A percentile compares a stretch with the other conserved stretches of the same genome.
These are phyloP conservation scores for Musa schizocarpa DNA, from an alignment of 176 grass and related monocot genomes.

Conservation along the genomic window DNA sequence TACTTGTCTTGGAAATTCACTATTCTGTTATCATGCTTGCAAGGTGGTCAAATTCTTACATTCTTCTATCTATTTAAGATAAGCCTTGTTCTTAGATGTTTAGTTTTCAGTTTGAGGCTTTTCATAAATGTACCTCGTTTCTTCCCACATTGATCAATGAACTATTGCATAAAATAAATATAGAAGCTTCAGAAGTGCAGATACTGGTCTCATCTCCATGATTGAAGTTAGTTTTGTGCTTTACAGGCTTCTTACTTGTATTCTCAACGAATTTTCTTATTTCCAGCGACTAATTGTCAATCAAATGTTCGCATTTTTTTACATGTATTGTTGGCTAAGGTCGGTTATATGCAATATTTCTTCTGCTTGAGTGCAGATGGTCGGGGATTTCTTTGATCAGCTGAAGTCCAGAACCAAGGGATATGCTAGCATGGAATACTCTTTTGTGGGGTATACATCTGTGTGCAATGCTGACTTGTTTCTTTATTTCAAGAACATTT, in stretches of 20 bases:
- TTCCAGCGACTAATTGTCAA: not conserved
- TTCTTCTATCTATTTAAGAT: not conserved
- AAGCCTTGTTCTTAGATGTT: not conserved
- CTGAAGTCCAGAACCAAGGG: conserved; percentile 96
- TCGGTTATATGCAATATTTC: conserved; percentile 18
- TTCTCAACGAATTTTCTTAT: not conserved
- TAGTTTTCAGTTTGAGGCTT: not conserved
- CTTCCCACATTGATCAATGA: not conserved
- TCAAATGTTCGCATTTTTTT: not conserved
- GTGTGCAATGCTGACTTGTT: not conserved
- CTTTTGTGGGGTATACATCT: conserved; percentile 56
- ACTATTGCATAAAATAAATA: not conserved
- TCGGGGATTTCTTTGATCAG: conserved; percentile 99
- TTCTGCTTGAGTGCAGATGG: conserved; percentile 52
- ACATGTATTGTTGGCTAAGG: not conserved
- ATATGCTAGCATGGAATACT: conserved; percentile 99
- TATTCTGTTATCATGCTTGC: not conserved
- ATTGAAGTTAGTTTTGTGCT: not conserved
- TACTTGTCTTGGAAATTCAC: conserved; percentile 20
- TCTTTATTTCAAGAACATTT: not conserved
- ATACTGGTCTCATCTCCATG: not conserved
- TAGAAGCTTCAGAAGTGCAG: not conserved
- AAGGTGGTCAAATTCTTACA: not conserved
- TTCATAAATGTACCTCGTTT: not conserved
- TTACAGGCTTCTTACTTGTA: not conserved